phyloP scores from a whole-genome alignment of 1,284 basidiomycete species.

The Cutaneotrichosporon sp. region DNA sequence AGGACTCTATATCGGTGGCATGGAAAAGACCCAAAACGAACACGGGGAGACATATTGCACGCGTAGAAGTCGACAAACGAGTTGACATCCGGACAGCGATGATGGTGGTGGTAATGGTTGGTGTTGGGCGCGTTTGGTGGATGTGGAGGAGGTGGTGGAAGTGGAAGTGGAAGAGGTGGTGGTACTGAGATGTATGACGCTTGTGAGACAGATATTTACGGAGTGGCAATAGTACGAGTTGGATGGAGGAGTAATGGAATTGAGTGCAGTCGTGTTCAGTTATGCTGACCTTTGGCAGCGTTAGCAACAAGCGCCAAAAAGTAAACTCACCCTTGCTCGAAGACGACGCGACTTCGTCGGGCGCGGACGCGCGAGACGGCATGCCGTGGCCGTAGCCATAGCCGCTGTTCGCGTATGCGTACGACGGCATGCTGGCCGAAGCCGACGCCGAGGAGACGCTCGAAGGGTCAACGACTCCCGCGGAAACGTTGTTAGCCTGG shows the following conservation, averaged over 20 bases:
- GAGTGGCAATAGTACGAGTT: not conserved
- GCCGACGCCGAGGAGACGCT: slow-evolving; percentile 29
- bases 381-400: slow-evolving; percentile 16
- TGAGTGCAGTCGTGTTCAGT: not conserved
- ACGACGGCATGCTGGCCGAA: slow-evolving; percentile 13
- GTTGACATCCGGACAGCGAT: not conserved
- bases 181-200: not conserved
- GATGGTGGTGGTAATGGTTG: not conserved
- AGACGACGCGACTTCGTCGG: not conserved
- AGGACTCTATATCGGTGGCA: not conserved
- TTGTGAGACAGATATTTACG: not conserved
- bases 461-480: slow-evolving; percentile 41
- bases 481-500: slow-evolving; percentile 36
- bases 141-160: not conserved
- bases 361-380: not conserved
- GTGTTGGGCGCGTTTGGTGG: not conserved
- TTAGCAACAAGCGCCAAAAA: not conserved
- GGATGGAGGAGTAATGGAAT: not conserved
- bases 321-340: not conserved
- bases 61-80: not conserved
- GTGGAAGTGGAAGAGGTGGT: no score
- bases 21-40: not conserved
- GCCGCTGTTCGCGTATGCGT: slow-evolving; percentile 1
- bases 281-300: not conserved
- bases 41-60: not conserved